These are phyloP conservation scores for Phytophthora pinifolia DNA, from an alignment of 352 stramenopile species.

Conservation along the genomic window DNA sequence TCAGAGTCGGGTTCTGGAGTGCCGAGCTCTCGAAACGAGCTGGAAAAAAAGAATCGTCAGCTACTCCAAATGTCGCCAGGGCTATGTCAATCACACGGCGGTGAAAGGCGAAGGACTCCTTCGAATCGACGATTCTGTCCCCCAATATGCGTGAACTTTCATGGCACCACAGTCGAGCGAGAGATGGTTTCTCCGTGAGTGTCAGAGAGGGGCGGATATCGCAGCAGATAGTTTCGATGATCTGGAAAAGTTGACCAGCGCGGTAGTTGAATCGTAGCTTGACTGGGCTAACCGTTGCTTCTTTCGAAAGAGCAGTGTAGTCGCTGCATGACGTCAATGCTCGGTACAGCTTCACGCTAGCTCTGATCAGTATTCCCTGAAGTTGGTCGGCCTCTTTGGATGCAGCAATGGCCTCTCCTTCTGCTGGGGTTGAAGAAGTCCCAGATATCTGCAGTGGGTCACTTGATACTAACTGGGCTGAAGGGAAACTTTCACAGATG, in stretches of 20 bases:
- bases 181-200: constrained; percentile 43
- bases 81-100: constrained; percentile 48
- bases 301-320: constrained; percentile 21
- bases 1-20: constrained; percentile 21
- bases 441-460: neutral
- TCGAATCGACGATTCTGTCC: constrained; percentile 44
- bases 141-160: constrained; percentile 56
- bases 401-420: neutral
- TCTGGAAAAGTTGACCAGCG: constrained; percentile 36
- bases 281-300: constrained; percentile 10
- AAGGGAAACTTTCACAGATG: constrained; percentile 44
- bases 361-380: constrained; percentile 45
- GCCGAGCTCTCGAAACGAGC: constrained; percentile 7
- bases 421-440: neutral
- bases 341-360: constrained; percentile 55
- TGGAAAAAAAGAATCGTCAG: constrained; percentile 42
- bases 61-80: constrained; percentile 42
- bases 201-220: constrained; percentile 33
- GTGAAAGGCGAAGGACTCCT: constrained; percentile 44
- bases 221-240: constrained; percentile 50
- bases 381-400: constrained; percentile 42
- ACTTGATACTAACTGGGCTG: neutral
- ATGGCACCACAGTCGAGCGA: constrained; percentile 75
- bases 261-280: constrained; percentile 65
- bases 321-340: constrained; percentile 37